phyloP scores from a whole-genome alignment of 2,329 filamentous ascomycete genomes.

The Acrocalymma vagum region DNA sequence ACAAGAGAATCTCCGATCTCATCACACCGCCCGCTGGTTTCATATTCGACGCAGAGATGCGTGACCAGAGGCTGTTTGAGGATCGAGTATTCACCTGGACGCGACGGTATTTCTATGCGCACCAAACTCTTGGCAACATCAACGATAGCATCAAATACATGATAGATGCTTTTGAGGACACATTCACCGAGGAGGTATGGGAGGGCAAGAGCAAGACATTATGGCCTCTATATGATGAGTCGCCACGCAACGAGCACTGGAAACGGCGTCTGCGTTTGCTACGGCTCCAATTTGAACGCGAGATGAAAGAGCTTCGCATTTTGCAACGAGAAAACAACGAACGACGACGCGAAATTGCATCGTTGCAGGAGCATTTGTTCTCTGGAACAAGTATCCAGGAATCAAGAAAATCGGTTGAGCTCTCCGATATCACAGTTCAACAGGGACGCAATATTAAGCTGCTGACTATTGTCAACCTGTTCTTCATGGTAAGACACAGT shows the following conservation, averaged over 20 bases:
- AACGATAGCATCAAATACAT: conserved; percentile 68
- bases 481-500: conserved; percentile 56
- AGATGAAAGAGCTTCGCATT: conserved; percentile 59
- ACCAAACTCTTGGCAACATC: conserved; percentile 67
- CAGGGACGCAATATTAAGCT: conserved; percentile 70
- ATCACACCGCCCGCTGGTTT: conserved; percentile 68
- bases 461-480: conserved; percentile 67
- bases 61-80: conserved; percentile 68
- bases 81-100: conserved; percentile 69
- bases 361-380: conserved; percentile 69
- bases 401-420: conserved; percentile 66
- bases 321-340: conserved; percentile 63
- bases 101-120: conserved; percentile 69
- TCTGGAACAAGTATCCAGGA: conserved; percentile 70
- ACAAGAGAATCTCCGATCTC: conserved; percentile 65
- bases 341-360: conserved; percentile 63
- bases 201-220: conserved; percentile 62
- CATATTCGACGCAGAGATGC: conserved; percentile 65
- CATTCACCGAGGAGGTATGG: conserved; percentile 68
- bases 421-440: conserved; percentile 59
- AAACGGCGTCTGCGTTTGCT: conserved; percentile 58
- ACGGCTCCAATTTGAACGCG: conserved; percentile 59
- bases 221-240: conserved; percentile 63
- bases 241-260: conserved; percentile 58
- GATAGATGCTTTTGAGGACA: conserved; percentile 64